Conservation (phyloP, 2,329 filamentous ascomycete species). For the Sporothrix brasiliensis region DNA sequence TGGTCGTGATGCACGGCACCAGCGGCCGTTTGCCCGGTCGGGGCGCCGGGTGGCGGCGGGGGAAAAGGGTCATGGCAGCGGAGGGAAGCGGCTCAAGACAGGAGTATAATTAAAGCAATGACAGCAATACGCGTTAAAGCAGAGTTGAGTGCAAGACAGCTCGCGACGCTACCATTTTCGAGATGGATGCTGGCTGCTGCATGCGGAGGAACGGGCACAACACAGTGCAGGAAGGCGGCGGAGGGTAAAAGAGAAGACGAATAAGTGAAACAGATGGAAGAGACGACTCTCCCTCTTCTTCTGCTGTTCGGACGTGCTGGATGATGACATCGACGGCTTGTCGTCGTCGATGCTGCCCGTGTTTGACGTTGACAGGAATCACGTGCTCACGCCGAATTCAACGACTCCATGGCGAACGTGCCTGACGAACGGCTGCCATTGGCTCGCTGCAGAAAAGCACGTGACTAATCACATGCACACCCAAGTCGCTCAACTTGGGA, state of each 20-base stretch:
- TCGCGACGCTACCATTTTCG: constrained; percentile 10
- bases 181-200: not conserved
- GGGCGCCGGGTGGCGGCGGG: not conserved
- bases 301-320: not conserved
- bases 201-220: not conserved
- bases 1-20: constrained; percentile 14
- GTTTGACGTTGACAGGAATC: not conserved
- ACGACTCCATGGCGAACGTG: constrained; percentile 14
- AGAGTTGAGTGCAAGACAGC: not conserved
- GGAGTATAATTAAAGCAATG: not conserved
- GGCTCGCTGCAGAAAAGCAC: not conserved
- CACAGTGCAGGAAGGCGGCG: not conserved
- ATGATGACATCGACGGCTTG: not conserved
- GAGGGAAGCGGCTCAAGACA: not conserved
- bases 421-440: not conserved
- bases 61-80: constrained; percentile 18
- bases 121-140: not conserved
- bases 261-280: not conserved
- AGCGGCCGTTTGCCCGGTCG: not conserved
- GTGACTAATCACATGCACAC: not conserved
- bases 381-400: constrained; percentile 2
- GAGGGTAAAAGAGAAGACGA: not conserved
- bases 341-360: not conserved
- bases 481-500: too few relatives aligned
- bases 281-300: not conserved